Percentiles rank a stretch among this genome's conserved stretches.
phyloP scores from a whole-genome alignment of 805 yeast genomes.

The Hanseniaspora osmophila region DNA sequence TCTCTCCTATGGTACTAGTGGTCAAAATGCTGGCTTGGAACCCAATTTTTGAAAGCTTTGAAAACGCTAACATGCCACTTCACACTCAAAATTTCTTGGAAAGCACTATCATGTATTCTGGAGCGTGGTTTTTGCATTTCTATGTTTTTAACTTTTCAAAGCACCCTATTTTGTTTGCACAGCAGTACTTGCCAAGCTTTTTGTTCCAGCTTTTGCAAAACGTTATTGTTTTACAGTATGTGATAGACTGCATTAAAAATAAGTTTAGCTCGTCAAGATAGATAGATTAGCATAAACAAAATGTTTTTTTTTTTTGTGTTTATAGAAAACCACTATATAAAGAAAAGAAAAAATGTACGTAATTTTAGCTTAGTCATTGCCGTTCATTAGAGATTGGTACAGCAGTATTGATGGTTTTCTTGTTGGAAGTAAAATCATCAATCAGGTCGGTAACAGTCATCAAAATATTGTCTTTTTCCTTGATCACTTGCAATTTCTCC shows the following conservation, averaged over 20 bases:
- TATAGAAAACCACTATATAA: not conserved
- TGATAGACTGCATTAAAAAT: not conserved
- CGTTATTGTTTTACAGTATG: not conserved
- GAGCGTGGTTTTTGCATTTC: not conserved
- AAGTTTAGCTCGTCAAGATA: too few relatives aligned
- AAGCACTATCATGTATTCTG: not conserved
- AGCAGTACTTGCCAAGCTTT: not conserved
- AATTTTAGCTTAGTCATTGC: too few relatives aligned
- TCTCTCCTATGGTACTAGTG: not conserved
- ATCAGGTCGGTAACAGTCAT: conserved; percentile 55
- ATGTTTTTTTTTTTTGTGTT: too few relatives aligned
- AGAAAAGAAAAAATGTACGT: too few relatives aligned
- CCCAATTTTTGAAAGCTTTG: not conserved
- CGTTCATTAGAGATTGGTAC: too few relatives aligned
- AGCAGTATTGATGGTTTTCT: not conserved
- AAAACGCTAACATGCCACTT: not conserved
- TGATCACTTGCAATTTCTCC: conserved; percentile 40
- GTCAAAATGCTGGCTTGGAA: not conserved
- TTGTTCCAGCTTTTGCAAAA: not conserved
- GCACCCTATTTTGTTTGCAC: not conserved
- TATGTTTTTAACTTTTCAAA: not conserved
- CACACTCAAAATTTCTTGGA: not conserved
- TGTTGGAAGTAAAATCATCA: conserved; percentile 22
- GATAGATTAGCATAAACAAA: not conserved
- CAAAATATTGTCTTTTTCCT: conserved; percentile 49